Percentiles rank a stretch among this genome's conserved stretches.
Evolutionary conservation across 768 basidiomycete genomes (phyloP).

Genomic region (Suillus weaverae): DNA sequence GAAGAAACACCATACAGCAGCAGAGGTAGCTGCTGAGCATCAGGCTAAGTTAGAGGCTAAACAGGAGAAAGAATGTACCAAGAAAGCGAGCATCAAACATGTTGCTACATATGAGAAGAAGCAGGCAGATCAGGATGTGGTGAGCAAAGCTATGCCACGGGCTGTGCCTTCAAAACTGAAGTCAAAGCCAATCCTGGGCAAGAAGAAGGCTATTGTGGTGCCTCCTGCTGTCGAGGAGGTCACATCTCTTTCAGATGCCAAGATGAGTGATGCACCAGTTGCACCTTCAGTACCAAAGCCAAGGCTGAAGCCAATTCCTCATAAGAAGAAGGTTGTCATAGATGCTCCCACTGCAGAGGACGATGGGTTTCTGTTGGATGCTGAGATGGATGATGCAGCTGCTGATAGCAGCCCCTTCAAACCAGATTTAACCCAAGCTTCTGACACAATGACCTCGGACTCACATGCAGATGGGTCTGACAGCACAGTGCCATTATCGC

Average conservation of each 20-base stretch:
- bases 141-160: background rate
- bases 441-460: background rate
- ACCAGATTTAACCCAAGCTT: background rate
- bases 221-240: background rate
- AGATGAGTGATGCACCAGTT: background rate
- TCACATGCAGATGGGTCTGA: background rate
- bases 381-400: background rate
- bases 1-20: slow-evolving; percentile 10
- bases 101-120: background rate
- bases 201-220: background rate
- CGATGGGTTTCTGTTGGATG: background rate
- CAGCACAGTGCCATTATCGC: background rate
- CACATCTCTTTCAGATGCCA: background rate
- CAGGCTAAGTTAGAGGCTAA: slow-evolving; percentile 6
- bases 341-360: background rate
- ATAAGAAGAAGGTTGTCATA: background rate
- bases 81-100: background rate
- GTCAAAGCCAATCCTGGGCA: background rate
- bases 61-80: background rate
- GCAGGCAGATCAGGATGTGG: background rate
- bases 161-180: background rate
- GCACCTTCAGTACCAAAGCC: background rate
- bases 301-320: background rate
- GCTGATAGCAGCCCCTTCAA: background rate
- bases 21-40: slow-evolving; percentile 11